Base-by-base conservation (phyloP, 345 rosid genomes). In the Rhodamnia rubescens region DNA sequence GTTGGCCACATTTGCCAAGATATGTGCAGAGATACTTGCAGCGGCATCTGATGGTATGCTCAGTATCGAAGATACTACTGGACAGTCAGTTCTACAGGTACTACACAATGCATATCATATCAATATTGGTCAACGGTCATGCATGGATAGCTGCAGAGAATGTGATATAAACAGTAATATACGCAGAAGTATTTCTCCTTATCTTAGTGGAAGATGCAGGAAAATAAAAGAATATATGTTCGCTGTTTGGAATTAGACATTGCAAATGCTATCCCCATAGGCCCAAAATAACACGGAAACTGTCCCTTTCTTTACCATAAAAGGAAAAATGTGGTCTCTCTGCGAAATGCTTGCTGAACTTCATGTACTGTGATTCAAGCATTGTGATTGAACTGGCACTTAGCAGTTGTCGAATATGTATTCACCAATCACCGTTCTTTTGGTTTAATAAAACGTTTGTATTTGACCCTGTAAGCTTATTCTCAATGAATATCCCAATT, bases 11-110 rank as follows among this genome's bases (percentile, higher is more conserved):
- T 95, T 96, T 85, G 98, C 99, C n/a, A 96, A 97, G 92, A 89
- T 97, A 84, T 97, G 99, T 86, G 93, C 96, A 15, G 98, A 97
- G 90, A 91, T 97, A 88, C 98, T 97, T 81, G 98, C 98, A 52
- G 96, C 98, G 88, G 98, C 98, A 82, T 93, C 99, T 11, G 98
- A 94, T 90, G 96, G 98, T 81, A 93, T 95, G 93, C 98, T 95
- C 86, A 95, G 86, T 81, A 87, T 95, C 32, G 93, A 93, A 15
- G 98, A 97, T 85, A 81, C 83, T 84, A 91, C 95, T 9, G 96
- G 96, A 82, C 99, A 95, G 84, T 90, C 97, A 53, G 98, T 95
- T 91, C 91, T 97, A 82, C 98, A 95, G 98, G 99, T 95, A 89
- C 69, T 47, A 44, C 13, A 42, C 42, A 29, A 29, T 61, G 74